Base-by-base conservation (phyloP, 352 stramenopile genomes). In the Globisporangium ultimum region DNA sequence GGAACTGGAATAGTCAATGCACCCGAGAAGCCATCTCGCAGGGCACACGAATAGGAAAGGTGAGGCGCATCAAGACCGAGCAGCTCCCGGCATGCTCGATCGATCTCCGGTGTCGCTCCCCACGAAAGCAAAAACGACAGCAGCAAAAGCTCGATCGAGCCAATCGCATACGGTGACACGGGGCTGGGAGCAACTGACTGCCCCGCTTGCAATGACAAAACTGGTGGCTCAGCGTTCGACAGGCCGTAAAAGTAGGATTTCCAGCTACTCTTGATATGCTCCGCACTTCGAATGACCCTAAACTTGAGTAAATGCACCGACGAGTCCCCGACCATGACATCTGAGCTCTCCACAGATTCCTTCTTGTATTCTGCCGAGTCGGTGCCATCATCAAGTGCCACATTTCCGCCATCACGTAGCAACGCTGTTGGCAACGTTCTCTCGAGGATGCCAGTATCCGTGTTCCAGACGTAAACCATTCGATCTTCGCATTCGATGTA, bases 381-480 rank as follows among this genome's bases (percentile, higher is more conserved):
- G 10, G 11, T 4, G 7, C 7, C 14, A 12, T 47, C 59, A 45
- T 75, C 67, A 7, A 28, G 17, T 14, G 50, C 61, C 15, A 55
- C 48, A 47, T 80, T 82, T 6, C 74, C 74, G n/a, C 74, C 70
- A 14, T 73, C 76, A 43, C 74, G 75, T 1, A 94, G 45, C 18
- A 94, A 51, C 10, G 76, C 76, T 18, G 50, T 61, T 15, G 85
- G 85, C 11, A 91, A 47, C 3, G 66, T 70, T 36, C 85, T 78
- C 55, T 95, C 86, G 0, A 95, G 45, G 22, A 93, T 76, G 0
- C 86, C 84, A n/a, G 81, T 92, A 18, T 90, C 76, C 0, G 76
- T 68, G 46, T 68, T 91, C 86, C 86, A 95, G 12, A 95, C 75
- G 42, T 91, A 89, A 34, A 90, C 73, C 76, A 92, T 87, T 1